phyloP scores from a whole-genome alignment of 2,329 filamentous ascomycete species.

The Xylariaceae sp. region DNA sequence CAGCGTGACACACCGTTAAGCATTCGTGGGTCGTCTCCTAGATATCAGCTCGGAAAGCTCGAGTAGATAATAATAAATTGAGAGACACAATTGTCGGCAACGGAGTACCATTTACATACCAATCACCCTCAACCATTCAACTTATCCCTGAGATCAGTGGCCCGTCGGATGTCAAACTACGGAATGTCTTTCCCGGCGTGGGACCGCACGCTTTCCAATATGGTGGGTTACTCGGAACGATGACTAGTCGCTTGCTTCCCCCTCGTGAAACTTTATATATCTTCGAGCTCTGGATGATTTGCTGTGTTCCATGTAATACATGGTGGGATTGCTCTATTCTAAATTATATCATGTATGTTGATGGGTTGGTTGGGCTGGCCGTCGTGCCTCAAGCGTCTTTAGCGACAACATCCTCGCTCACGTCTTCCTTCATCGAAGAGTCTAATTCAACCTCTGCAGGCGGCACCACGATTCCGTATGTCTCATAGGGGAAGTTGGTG shows the following conservation, averaged over 20 bases:
- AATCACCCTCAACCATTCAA: no score
- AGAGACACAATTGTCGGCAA: no score
- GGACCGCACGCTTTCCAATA: background rate
- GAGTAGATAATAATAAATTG: no score
- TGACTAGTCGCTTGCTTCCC: background rate
- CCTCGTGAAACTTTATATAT: background rate
- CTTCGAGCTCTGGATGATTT: background rate
- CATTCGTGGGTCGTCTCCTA: no score
- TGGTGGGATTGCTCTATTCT: background rate
- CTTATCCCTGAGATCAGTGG: no score
- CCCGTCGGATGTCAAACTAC: background rate
- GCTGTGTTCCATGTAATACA: background rate
- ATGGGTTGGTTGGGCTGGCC: background rate
- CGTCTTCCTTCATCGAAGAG: constrained; percentile 39
- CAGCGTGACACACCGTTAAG: no score
- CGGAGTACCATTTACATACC: no score
- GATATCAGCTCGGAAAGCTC: no score
- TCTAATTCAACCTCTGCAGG: constrained; percentile 39
- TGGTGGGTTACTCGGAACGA: background rate
- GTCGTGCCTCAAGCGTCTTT: background rate
- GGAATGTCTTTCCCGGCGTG: background rate
- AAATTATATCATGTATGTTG: background rate
- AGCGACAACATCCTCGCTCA: constrained; percentile 21
- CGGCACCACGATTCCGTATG: constrained; percentile 52
- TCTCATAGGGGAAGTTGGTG: constrained; percentile 51